Percentiles rank a stretch among this genome's conserved stretches.
phyloP scores from a whole-genome alignment of 805 yeast species.

The Metschnikowia cerradonensis region DNA sequence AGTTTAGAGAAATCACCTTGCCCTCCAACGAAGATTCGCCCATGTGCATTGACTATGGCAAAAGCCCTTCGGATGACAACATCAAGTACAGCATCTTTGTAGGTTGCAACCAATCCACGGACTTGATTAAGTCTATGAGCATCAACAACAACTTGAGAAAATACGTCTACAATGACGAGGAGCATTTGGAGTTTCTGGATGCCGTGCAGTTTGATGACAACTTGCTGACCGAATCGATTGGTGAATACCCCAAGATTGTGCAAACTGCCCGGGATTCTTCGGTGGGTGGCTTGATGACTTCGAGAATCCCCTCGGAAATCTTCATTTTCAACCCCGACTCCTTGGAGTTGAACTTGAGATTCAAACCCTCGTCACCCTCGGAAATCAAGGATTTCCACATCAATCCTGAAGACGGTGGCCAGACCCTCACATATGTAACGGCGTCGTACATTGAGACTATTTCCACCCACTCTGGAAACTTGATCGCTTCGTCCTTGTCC shows the following conservation, averaged over 20 bases:
- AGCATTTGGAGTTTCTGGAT: conserved; percentile 57
- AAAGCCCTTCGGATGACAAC: conserved; percentile 19
- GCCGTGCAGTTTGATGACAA: conserved; percentile 56
- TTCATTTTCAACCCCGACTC: conserved; percentile 56
- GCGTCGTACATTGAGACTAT: conserved; percentile 47
- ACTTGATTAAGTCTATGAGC: conserved; percentile 51
- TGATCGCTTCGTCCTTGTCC: conserved; percentile 24
- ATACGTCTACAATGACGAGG: conserved; percentile 50
- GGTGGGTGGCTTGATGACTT: conserved; percentile 65
- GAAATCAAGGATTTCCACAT: conserved; percentile 60
- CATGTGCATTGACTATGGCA: conserved; percentile 60
- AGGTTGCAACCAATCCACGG: conserved; percentile 72
- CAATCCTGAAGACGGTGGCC: conserved; percentile 55
- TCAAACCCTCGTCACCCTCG: conserved; percentile 49
- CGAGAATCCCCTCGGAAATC: conserved; percentile 59
- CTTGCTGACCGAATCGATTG: conserved; percentile 29
- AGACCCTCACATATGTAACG: conserved; percentile 61
- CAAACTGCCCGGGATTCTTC: conserved; percentile 55
- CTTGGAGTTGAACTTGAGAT: conserved; percentile 51
- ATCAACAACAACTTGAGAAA: conserved; percentile 70
- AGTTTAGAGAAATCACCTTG: conserved; percentile 58
- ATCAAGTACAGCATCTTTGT: conserved; percentile 49
- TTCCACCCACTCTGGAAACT: conserved; percentile 45
- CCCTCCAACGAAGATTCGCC: conserved; percentile 81
- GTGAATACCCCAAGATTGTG: conserved; percentile 63